Percentiles rank a stretch among this genome's conserved stretches.
These are phyloP conservation scores for Rhytidhysteron rufulum DNA, from an alignment of 2,329 filamentous ascomycete genomes.

Conservation along the genomic window DNA sequence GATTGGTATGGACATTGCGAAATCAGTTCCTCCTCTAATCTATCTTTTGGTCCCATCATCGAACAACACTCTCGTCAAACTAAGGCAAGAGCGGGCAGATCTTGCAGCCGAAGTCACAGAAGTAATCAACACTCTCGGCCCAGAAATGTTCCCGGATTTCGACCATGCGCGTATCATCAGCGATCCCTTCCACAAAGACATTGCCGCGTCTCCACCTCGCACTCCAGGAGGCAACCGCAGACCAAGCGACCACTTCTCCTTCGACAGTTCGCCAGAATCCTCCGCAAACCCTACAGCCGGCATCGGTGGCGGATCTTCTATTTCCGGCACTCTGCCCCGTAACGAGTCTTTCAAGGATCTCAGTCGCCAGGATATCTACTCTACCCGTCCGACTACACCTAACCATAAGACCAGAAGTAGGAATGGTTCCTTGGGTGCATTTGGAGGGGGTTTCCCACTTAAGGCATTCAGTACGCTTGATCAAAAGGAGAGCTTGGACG, in stretches of 20 bases:
- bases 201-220: conserved; percentile 12
- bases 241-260: conserved; percentile 3
- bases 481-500: conserved; percentile 68
- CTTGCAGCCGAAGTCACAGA: conserved; percentile 82
- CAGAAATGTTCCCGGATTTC: conserved; percentile 94
- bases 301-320: conserved; percentile 16
- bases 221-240: conserved; percentile 18
- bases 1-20: conserved; percentile 98
- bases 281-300: conserved; percentile 18
- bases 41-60: conserved; percentile 81
- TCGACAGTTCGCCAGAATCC: conserved; percentile 4
- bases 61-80: conserved; percentile 75
- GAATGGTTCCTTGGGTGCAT: conserved; percentile 53
- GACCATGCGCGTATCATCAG: conserved; percentile 36
- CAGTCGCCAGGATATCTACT: conserved; percentile 82
- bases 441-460: conserved; percentile 62
- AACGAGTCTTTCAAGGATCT: conserved; percentile 96
- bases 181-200: conserved; percentile 27
- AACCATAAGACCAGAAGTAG: conserved; percentile 67
- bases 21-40: conserved; percentile 83
- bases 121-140: conserved; percentile 90
- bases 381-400: conserved; percentile 80
- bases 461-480: conserved; percentile 66
- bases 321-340: conserved; percentile 53
- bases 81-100: conserved; percentile 68